Conservation (phyloP, 176 grass and related monocot species). For the Cenchrus fungigraminus region DNA sequence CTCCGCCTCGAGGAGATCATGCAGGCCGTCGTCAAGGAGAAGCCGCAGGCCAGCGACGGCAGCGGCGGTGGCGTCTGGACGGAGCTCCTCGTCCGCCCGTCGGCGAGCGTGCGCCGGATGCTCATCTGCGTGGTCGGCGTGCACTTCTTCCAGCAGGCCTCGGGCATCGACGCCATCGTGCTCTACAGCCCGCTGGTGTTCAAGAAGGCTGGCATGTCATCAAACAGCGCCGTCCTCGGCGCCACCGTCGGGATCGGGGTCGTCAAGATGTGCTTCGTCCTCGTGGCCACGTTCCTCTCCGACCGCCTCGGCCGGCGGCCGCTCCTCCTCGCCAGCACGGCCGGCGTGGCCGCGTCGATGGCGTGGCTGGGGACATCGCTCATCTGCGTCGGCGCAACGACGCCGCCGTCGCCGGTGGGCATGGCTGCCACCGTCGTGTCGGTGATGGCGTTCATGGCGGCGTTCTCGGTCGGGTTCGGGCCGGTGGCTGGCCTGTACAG, state of each 20-base stretch:
- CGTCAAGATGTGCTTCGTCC: slow-evolving; percentile 22
- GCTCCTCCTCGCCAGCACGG: slow-evolving; percentile 44
- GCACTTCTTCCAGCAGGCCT: slow-evolving; percentile 73
- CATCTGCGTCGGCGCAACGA: background rate
- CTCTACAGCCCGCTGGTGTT: slow-evolving; percentile 71
- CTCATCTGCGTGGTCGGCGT: slow-evolving; percentile 26
- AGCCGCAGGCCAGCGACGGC: background rate
- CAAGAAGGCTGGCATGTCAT: slow-evolving; percentile 40
- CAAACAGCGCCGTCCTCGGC: no score
- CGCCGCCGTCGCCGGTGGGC: background rate
- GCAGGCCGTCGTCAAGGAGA: background rate
- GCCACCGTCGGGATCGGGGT: no score
- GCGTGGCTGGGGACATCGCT: slow-evolving; percentile 12
- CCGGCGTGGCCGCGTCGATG: slow-evolving; percentile 34
- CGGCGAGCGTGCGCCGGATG: slow-evolving; percentile 37
- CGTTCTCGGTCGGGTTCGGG: slow-evolving; percentile 7
- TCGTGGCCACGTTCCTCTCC: slow-evolving; percentile 44
- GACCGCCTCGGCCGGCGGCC: slow-evolving; percentile 45
- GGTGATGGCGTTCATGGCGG: no score
- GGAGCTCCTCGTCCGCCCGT: slow-evolving; percentile 41
- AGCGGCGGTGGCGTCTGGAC: slow-evolving; percentile 17
- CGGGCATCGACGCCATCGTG: slow-evolving; percentile 67
- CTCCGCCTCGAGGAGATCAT: slow-evolving; percentile 53
- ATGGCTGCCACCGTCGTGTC: background rate
- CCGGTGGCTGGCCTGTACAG: slow-evolving; percentile 31